These are phyloP conservation scores for Hyphodiscus hymeniophilus DNA, from an alignment of 495 filamentous ascomycete species.

Conservation along the genomic window DNA sequence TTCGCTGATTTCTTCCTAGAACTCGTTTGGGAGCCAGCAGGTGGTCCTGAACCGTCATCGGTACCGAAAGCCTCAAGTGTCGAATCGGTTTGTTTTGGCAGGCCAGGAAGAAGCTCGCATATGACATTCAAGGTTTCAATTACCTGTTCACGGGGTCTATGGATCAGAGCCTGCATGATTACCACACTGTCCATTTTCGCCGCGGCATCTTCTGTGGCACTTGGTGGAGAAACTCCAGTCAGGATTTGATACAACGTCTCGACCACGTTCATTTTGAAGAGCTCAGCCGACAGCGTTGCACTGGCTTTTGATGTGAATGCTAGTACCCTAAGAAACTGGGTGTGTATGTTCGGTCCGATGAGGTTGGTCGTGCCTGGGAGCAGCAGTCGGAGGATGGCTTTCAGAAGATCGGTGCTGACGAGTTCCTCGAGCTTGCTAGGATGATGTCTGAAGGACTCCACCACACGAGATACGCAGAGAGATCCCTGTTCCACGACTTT, in stretches of 20 bases:
- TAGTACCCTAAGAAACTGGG: constrained; percentile 87
- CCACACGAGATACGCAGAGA: constrained; percentile 91
- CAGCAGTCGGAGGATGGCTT: constrained; percentile 79
- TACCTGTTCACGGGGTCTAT: constrained; percentile 92
- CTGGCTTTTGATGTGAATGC: constrained; percentile 84
- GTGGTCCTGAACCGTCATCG: constrained; percentile 26
- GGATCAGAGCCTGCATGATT: constrained; percentile 97
- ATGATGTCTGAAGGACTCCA: constrained; percentile 89
- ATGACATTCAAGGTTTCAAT: constrained; percentile 97
- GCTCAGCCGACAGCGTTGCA: constrained; percentile 74
- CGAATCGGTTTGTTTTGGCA: constrained; percentile 42
- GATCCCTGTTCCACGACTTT: constrained; percentile 96
- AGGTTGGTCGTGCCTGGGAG: constrained; percentile 93
- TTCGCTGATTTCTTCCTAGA: constrained; percentile 53
- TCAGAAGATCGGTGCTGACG: constrained; percentile 77
- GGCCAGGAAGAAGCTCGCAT: constrained; percentile 81
- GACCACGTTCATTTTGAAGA: constrained; percentile 95
- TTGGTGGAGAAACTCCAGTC: constrained; percentile 89
- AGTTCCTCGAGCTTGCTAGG: constrained; percentile 85
- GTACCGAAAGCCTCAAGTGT: constrained; percentile 37
- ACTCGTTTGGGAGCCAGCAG: constrained; percentile 7
- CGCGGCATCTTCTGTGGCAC: constrained; percentile 69
- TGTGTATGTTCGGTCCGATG: constrained; percentile 92
- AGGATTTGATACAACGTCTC: constrained; percentile 97
- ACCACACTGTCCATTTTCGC: constrained; percentile 92